Percentiles rank a stretch among this genome's conserved stretches.
These are phyloP conservation scores for Hansenula sp. DNA, from an alignment of 1,139 yeast genomes.

Conservation along the genomic window DNA sequence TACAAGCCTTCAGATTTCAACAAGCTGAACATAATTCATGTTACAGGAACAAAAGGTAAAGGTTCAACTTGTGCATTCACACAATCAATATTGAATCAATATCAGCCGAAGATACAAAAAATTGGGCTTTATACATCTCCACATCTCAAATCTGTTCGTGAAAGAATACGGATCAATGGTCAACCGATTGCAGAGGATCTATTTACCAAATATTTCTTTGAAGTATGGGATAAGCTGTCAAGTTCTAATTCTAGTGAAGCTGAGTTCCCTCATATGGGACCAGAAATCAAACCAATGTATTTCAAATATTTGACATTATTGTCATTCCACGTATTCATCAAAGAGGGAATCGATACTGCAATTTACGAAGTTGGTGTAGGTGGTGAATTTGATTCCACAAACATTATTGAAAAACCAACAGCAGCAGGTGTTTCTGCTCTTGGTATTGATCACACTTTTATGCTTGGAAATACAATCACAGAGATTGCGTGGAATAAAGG, in stretches of 20 bases:
- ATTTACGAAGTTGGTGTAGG: constrained; percentile 98
- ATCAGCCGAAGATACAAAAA: constrained; percentile 38
- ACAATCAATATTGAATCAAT: constrained; percentile 72
- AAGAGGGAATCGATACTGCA: constrained; percentile 88
- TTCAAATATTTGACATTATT: constrained; percentile 85
- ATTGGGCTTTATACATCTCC: constrained; percentile 95
- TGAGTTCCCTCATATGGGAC: constrained; percentile 69
- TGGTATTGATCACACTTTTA: constrained; percentile 89
- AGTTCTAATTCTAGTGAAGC: constrained; percentile 49
- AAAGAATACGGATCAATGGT: constrained; percentile 86
- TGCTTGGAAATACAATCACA: constrained; percentile 84
- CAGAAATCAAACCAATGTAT: constrained; percentile 81
- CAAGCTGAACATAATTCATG: constrained; percentile 74
- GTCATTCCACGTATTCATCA: constrained; percentile 84
- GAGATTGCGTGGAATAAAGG: constrained; percentile 96
- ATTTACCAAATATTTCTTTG: constrained; percentile 87
- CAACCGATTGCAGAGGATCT: constrained; percentile 73
- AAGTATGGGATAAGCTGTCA: constrained; percentile 83
- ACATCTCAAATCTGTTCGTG: constrained; percentile 89
- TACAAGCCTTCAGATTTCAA: constrained; percentile 69
- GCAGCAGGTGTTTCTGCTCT: constrained; percentile 83
- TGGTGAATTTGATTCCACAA: constrained; percentile 94
- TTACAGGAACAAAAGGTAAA: constrained; percentile 98
- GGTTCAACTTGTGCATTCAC: constrained; percentile 97
- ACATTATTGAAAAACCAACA: constrained; percentile 73